Percentiles rank a stretch among this genome's conserved stretches.
Conservation (phyloP, 805 yeast genomes). For the Ogataea philodendri region DNA sequence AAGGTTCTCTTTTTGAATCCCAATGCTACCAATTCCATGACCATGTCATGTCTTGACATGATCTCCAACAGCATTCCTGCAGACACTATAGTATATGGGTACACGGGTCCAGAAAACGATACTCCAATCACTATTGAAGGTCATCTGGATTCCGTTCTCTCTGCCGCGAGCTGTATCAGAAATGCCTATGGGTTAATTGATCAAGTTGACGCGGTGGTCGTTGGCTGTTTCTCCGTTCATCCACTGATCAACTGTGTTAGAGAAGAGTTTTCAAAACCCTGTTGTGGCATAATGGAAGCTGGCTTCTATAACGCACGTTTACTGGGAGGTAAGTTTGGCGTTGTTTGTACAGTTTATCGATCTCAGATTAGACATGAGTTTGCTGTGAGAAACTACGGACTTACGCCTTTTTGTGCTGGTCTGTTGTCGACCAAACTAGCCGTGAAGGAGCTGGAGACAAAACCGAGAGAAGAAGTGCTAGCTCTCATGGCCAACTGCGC, state of each 20-base stretch:
- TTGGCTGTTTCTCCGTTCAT: constrained; percentile 38
- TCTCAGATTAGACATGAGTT: constrained; percentile 34
- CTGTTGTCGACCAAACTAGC: constrained; percentile 32
- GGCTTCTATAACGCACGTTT: constrained; percentile 34
- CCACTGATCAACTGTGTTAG: constrained; percentile 35
- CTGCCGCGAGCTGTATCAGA: constrained; percentile 32
- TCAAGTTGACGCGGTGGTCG: constrained; percentile 34
- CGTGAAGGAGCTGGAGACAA: constrained; percentile 34
- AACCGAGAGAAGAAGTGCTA: constrained; percentile 32
- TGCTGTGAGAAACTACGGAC: constrained; percentile 31
- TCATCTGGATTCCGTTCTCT: constrained; percentile 35
- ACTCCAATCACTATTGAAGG: constrained; percentile 35
- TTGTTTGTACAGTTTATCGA: constrained; percentile 33
- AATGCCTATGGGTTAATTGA: constrained; percentile 29
- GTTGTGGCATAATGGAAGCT: constrained; percentile 37
- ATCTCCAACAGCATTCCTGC: constrained; percentile 29
- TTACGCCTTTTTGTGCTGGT: constrained; percentile 34
- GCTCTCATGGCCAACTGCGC: constrained; percentile 30
- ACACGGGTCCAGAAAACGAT: constrained; percentile 28
- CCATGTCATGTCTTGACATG: constrained; percentile 33
- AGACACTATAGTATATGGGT: constrained; percentile 33
- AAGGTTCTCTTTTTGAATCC: constrained; percentile 34
- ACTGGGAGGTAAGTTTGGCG: constrained; percentile 35
- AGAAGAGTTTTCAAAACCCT: constrained; percentile 36
- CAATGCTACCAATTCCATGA: constrained; percentile 33